Base-by-base conservation (phyloP, 345 rosid genomes). In the Geranium rotundifolium region DNA sequence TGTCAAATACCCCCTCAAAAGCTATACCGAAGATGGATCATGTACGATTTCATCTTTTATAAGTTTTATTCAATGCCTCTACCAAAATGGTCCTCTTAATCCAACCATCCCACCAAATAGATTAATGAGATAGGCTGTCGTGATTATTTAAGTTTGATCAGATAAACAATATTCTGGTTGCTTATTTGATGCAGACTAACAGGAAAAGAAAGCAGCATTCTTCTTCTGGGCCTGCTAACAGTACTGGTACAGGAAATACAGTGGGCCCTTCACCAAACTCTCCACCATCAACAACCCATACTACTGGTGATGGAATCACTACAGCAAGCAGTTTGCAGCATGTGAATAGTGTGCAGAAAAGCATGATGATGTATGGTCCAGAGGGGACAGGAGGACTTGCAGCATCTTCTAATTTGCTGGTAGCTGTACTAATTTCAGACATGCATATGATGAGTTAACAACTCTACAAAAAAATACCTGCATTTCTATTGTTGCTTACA, bases 251-350 rank as follows among this genome's bases (percentile, higher is more conserved):
- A 4, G 91, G 82, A 76, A 84, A 77, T 69, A 81, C 79, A 20
- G 80, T 75, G 14, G 84, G 83, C 34, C 85, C 82, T 70, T 84
- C 86, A 2, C 80, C 90, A 12, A 77, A 60, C 61, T 83, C 91
- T 66, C 86, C 88, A 57, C 85, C 81, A 20, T 85, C 91, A 70
- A 79, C 91, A 70, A 79, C 86, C 58, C 91, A 81, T 54, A 81
- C 84, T 9, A 79, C 86, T 57, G 85, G 91, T 30, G 91, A 85
- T 70, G 91, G 80, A 71, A 68, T 81, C 50, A 68, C 76, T 58
- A 72, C 79, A 29, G 74, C 77, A 27, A 70, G 70, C 59, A 77
- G 79, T 60, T 55, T 80, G 68, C 83, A 75, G 70, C 76, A 73
- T 54, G 71, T 70, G 66, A 79, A 64, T 54, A 72, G 69, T 65